phyloP scores from a whole-genome alignment of 2,329 filamentous ascomycete species.

The Neopestalotiopsis rosae region DNA sequence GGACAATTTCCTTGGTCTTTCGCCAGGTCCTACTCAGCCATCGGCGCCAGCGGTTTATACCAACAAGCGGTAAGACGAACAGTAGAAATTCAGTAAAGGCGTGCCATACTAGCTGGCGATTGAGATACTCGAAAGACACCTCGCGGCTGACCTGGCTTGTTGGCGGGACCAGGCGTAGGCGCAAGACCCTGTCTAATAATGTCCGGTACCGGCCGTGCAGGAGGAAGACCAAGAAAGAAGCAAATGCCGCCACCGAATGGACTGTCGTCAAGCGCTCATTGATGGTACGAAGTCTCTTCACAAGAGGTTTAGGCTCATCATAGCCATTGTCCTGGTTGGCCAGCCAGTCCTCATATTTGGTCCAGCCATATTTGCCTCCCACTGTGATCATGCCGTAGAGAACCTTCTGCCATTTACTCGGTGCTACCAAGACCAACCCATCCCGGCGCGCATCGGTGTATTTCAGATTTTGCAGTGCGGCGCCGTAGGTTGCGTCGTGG shows the following conservation, averaged over 20 bases:
- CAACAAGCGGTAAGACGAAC: slow-evolving; percentile 94
- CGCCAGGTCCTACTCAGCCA: slow-evolving; percentile 90
- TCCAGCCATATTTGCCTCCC: slow-evolving; percentile 87
- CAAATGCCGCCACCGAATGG: slow-evolving; percentile 82
- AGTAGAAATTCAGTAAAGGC: slow-evolving; percentile 99
- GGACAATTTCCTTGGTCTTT: slow-evolving; percentile 72
- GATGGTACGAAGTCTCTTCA: slow-evolving; percentile 67
- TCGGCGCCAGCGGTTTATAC: slow-evolving; percentile 88
- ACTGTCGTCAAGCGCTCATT: slow-evolving; percentile 73
- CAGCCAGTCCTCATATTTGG: slow-evolving; percentile 88
- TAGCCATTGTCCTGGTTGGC: slow-evolving; percentile 78
- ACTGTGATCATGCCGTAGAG: slow-evolving; percentile 86
- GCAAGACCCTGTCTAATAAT: slow-evolving; percentile 81
- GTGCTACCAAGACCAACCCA: slow-evolving; percentile 68
- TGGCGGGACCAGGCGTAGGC: slow-evolving; percentile 83
- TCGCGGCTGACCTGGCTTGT: slow-evolving; percentile 87
- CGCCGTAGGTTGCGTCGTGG: slow-evolving; percentile 93
- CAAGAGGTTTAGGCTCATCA: slow-evolving; percentile 59
- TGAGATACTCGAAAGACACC: slow-evolving; percentile 96
- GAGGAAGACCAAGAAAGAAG: slow-evolving; percentile 89
- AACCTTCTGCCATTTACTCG: slow-evolving; percentile 82
- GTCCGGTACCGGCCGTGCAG: slow-evolving; percentile 91
- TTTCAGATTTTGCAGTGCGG: slow-evolving; percentile 86
- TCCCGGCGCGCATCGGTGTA: slow-evolving; percentile 82
- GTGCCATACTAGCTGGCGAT: slow-evolving; percentile 97